Percentiles rank a stretch among this genome's conserved stretches.
Evolutionary conservation across 1,284 basidiomycete genomes (phyloP).

Genomic region (Polyporus tsugae): DNA sequence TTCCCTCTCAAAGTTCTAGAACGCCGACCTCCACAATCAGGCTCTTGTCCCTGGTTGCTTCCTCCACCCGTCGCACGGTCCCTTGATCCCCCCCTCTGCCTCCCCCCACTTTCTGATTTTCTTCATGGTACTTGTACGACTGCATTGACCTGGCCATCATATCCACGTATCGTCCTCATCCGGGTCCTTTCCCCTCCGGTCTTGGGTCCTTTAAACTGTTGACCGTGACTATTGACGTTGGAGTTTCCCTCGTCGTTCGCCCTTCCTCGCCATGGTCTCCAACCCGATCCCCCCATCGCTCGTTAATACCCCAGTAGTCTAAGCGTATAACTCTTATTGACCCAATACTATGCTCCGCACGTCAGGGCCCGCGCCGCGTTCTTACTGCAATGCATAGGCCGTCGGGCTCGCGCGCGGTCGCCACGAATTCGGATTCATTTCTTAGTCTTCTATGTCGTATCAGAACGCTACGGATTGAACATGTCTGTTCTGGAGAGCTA

Average conservation of each 20-base stretch:
- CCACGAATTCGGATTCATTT: neutral
- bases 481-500: no score
- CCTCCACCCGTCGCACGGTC: neutral
- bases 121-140: constrained; percentile 9
- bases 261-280: neutral
- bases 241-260: neutral
- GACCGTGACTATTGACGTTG: constrained; percentile 8
- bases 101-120: neutral
- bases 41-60: neutral
- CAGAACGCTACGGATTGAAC: no score
- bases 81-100: neutral
- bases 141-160: constrained; percentile 1
- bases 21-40: neutral
- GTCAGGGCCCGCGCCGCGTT: neutral
- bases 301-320: constrained; percentile 35
- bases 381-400: neutral
- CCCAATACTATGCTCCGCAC: constrained; percentile 7
- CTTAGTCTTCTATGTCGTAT: neutral
- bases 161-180: constrained; percentile 2
- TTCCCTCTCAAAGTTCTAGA: neutral
- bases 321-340: constrained; percentile 31
- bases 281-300: constrained; percentile 25
- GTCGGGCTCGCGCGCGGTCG: neutral
- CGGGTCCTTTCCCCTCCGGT: neutral
- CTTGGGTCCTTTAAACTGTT: neutral